These are phyloP conservation scores for Anthracocystis setariae DNA, from an alignment of 1,284 basidiomycete species.

Conservation along the genomic window DNA sequence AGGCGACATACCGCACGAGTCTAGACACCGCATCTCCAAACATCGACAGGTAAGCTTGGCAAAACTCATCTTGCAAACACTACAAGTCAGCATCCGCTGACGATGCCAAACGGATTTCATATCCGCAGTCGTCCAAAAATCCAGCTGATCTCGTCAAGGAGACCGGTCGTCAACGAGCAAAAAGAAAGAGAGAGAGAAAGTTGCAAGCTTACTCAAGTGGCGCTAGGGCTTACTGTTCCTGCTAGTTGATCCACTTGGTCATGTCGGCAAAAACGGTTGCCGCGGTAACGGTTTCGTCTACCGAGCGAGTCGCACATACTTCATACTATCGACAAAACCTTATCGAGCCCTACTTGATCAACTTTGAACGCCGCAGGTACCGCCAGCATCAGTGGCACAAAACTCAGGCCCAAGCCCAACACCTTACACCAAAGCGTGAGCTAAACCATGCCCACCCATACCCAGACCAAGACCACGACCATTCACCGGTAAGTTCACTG, in stretches of 20 bases:
- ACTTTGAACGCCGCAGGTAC: no score
- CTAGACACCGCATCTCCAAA: no score
- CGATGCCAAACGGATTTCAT: no score
- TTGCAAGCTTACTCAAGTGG: constrained; percentile 1
- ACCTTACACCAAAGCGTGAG: background rate
- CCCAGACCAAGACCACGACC: constrained; percentile 5
- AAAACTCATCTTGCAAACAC: no score
- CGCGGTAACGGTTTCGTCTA: constrained; percentile 6
- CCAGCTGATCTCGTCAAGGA: no score
- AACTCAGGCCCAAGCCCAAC: background rate
- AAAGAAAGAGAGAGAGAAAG: no score
- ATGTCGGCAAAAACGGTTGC: constrained; percentile 32
- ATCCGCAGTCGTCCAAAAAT: no score
- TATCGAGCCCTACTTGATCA: background rate
- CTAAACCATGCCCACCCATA: constrained; percentile 24
- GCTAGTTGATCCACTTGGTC: background rate
- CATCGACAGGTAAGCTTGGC: no score
- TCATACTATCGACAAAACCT: constrained; percentile 7
- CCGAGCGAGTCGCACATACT: background rate
- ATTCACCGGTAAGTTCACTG: constrained; percentile 21
- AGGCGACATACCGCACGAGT: no score
- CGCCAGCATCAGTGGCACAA: no score
- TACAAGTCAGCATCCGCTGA: no score
- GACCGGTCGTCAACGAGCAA: no score
- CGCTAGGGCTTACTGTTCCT: background rate